A percentile compares a stretch with the other conserved stretches of the same genome.
phyloP scores from a whole-genome alignment of 2,329 filamentous ascomycete genomes.

The Saccharata proteae region DNA sequence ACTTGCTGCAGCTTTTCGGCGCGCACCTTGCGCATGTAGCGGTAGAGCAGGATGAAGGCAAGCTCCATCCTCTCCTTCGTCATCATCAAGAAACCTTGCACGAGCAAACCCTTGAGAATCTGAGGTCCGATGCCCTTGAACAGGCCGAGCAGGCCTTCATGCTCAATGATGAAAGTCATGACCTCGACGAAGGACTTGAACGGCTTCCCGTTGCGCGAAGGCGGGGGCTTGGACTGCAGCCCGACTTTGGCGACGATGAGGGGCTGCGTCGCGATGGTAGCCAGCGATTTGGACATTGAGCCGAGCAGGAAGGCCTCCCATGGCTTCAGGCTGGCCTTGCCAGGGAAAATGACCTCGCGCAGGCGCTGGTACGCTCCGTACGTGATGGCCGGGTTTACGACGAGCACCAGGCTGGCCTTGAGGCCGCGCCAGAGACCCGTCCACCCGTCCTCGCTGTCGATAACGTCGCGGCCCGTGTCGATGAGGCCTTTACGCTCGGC shows the following conservation, averaged over 20 bases:
- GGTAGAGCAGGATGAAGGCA: constrained; percentile 72
- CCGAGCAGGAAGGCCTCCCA: constrained; percentile 88
- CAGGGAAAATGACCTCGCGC: constrained; percentile 64
- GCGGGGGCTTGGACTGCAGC: constrained; percentile 82
- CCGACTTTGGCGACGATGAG: constrained; percentile 97
- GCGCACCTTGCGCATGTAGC: constrained; percentile 62
- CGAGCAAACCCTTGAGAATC: constrained; percentile 80
- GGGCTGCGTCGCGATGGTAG: constrained; percentile 85
- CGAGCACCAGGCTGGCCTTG: constrained; percentile 89
- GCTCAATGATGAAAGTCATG: constrained; percentile 82
- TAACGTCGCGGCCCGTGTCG: constrained; percentile 78
- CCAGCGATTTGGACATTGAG: constrained; percentile 82
- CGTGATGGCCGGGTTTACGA: constrained; percentile 93
- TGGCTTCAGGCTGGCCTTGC: constrained; percentile 61
- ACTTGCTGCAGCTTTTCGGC: constrained; percentile 58
- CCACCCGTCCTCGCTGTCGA: constrained; percentile 81
- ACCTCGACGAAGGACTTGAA: constrained; percentile 92
- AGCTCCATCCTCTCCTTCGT: constrained; percentile 93
- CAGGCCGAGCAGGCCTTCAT: constrained; percentile 71
- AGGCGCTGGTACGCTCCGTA: constrained; percentile 93
- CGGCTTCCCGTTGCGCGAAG: constrained; percentile 71
- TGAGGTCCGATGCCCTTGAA: constrained; percentile 97
- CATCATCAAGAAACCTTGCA: constrained; percentile 98
- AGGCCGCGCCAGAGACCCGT: constrained; percentile 86
- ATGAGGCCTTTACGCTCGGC: constrained; percentile 73